phyloP scores from a whole-genome alignment of 2,329 filamentous ascomycete species.

The Fusarium sp. region DNA sequence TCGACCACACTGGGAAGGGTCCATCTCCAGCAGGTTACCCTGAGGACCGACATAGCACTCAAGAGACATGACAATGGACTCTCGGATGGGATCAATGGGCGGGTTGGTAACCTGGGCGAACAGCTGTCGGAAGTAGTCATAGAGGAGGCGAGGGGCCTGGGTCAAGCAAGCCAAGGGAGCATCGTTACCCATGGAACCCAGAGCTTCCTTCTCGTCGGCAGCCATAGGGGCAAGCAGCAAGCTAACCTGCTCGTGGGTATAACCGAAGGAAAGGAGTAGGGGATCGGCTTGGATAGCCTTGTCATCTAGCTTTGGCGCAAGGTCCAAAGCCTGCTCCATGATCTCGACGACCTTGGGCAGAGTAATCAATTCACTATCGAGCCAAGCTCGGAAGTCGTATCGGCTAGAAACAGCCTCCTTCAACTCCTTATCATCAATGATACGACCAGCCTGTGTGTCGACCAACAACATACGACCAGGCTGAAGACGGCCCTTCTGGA shows the following conservation, averaged over 20 bases:
- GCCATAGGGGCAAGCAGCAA: slow-evolving; percentile 95
- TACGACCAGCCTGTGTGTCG: slow-evolving; percentile 88
- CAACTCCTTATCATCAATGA: slow-evolving; percentile 94
- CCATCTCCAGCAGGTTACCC: slow-evolving; percentile 95
- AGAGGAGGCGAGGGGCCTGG: slow-evolving; percentile 88
- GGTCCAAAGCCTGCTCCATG: slow-evolving; percentile 72
- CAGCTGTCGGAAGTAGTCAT: slow-evolving; percentile 97
- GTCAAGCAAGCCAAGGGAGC: slow-evolving; percentile 92
- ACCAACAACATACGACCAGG: slow-evolving; percentile 97
- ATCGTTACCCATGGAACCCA: slow-evolving; percentile 99
- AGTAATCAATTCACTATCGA: slow-evolving; percentile 87
- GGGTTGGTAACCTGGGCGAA: slow-evolving; percentile 99
- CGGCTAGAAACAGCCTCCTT: slow-evolving; percentile 90
- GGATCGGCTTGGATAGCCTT: slow-evolving; percentile 86
- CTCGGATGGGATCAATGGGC: slow-evolving; percentile 95
- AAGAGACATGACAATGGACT: slow-evolving; percentile 98
- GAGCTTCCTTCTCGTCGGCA: slow-evolving; percentile 95
- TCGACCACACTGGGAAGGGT: slow-evolving; percentile 87
- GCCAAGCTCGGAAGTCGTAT: slow-evolving; percentile 89
- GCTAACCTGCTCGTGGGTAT: slow-evolving; percentile 95
- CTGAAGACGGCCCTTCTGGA: slow-evolving; percentile 94
- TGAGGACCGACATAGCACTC: slow-evolving; percentile 97
- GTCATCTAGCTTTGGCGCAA: slow-evolving; percentile 77
- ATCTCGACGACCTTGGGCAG: slow-evolving; percentile 81
- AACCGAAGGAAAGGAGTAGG: slow-evolving; percentile 88